These are phyloP conservation scores for Helianthus tuberosus DNA, from an alignment of 129 eudicot species.

Conservation along the genomic window DNA sequence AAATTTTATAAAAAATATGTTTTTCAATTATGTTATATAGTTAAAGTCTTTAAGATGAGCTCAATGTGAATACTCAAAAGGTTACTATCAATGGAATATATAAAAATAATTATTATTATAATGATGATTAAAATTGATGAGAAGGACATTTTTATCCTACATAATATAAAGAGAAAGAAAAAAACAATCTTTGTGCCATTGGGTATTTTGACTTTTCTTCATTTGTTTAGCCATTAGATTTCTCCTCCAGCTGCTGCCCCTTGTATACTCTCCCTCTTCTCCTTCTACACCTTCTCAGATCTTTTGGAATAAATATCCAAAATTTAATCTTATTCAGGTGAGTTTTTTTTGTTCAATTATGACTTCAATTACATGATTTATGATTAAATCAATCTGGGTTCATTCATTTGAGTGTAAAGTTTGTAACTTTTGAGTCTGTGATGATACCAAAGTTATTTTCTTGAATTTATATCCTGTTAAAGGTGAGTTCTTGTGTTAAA, in stretches of 20 bases:
- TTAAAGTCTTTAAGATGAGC: too few relatives aligned
- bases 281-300: background rate
- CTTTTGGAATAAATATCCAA: background rate
- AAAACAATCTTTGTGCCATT: background rate
- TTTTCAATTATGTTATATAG: too few relatives aligned
- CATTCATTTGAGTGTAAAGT: background rate
- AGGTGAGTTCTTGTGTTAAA: slow-evolving; percentile 19
- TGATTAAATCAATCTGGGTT: slow-evolving; percentile 14
- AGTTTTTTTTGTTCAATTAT: background rate
- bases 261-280: slow-evolving; percentile 15
- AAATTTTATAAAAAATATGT: too few relatives aligned
- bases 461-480: background rate
- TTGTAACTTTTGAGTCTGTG: slow-evolving; percentile 11
- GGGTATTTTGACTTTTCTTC: slow-evolving; percentile 26
- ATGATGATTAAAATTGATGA: too few relatives aligned
- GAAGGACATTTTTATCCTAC: too few relatives aligned
- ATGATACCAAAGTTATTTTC: background rate
- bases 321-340: slow-evolving; percentile 22
- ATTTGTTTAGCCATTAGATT: slow-evolving; percentile 10
- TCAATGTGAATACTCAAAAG: background rate
- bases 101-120: background rate
- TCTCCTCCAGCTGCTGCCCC: slow-evolving; percentile 28
- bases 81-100: background rate
- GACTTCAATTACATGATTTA: background rate
- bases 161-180: background rate